Percentiles rank a stretch among this genome's conserved stretches.
These are phyloP conservation scores for Escallonia rubra DNA, from an alignment of 129 eudicot species.

Conservation along the genomic window DNA sequence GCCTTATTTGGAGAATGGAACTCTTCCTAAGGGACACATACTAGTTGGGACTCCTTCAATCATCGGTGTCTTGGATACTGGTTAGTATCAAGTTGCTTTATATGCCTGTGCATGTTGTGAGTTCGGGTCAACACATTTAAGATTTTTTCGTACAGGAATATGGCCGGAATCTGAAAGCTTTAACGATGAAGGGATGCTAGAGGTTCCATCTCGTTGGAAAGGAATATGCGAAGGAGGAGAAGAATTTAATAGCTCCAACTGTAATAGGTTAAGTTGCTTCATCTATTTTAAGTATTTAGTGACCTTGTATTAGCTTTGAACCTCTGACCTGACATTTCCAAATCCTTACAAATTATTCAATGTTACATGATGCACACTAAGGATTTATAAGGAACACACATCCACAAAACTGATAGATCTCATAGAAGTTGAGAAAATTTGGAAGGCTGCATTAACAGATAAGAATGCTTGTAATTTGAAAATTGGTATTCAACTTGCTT, in stretches of 20 bases:
- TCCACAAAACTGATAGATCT: background rate
- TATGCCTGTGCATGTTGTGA: background rate
- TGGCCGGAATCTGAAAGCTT: conserved; percentile 60
- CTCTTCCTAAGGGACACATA: conserved; percentile 27
- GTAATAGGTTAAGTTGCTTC: conserved; percentile 34
- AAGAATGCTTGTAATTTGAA: too few relatives aligned
- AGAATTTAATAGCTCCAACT: conserved; percentile 26
- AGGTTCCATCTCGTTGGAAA: conserved; percentile 40
- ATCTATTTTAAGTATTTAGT: background rate
- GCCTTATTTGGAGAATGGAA: conserved; percentile 24
- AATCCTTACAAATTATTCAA: too few relatives aligned
- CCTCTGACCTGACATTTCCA: background rate
- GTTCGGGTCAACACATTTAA: background rate
- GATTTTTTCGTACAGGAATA: conserved; percentile 20
- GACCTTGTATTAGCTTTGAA: background rate
- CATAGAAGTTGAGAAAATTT: background rate
- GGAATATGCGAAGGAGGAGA: conserved; percentile 49
- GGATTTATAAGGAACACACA: background rate
- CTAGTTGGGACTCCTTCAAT: conserved; percentile 29
- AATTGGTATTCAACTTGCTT: too few relatives aligned
- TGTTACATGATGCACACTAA: background rate
- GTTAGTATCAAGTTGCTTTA: conserved; percentile 15
- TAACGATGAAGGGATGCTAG: conserved; percentile 36
- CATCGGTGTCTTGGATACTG: conserved; percentile 54
- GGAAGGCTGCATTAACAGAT: too few relatives aligned